A percentile compares a stretch with the other conserved stretches of the same genome.
Evolutionary conservation across 345 rosid species (phyloP).

Genomic region (Physaria fendleri): DNA sequence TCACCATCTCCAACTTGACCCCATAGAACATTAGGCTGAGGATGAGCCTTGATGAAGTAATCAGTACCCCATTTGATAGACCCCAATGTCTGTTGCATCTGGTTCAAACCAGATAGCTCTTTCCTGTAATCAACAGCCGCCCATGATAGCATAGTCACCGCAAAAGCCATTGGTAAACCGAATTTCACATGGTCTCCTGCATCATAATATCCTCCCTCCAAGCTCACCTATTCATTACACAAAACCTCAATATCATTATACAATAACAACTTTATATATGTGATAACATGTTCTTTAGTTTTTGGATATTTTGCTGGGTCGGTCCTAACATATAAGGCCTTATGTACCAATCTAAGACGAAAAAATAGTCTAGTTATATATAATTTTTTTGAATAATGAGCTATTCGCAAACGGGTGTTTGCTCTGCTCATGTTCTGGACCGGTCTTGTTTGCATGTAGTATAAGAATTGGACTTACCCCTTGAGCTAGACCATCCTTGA

Average conservation of each 20-base stretch:
- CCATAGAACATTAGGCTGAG: constrained; percentile 68
- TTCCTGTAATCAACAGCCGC: constrained; percentile 57
- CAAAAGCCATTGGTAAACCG: constrained; percentile 84
- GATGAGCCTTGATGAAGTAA: constrained; percentile 73
- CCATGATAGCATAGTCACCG: constrained; percentile 70
- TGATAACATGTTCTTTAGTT: no score
- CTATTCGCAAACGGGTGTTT: no score
- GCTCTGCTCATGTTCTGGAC: no score
- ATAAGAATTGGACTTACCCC: constrained; percentile 43
- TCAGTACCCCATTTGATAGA: constrained; percentile 82
- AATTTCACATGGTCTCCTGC: constrained; percentile 94
- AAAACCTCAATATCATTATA: constrained; percentile 15
- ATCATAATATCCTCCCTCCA: constrained; percentile 89
- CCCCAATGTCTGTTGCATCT: constrained; percentile 51
- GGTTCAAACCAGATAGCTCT: constrained; percentile 46
- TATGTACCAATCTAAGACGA: no score
- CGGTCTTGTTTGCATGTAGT: no score
- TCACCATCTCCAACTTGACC: constrained; percentile 89
- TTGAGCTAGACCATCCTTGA: constrained; percentile 49
- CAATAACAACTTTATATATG: no score
- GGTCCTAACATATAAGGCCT: no score
- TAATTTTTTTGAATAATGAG: no score
- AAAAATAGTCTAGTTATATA: no score
- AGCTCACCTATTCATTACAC: constrained; percentile 43
- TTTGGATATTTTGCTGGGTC: no score